Percentiles rank a stretch among this genome's conserved stretches.
Evolutionary conservation across 352 stramenopile species (phyloP).

Genomic region (Globisporangium ultimum): DNA sequence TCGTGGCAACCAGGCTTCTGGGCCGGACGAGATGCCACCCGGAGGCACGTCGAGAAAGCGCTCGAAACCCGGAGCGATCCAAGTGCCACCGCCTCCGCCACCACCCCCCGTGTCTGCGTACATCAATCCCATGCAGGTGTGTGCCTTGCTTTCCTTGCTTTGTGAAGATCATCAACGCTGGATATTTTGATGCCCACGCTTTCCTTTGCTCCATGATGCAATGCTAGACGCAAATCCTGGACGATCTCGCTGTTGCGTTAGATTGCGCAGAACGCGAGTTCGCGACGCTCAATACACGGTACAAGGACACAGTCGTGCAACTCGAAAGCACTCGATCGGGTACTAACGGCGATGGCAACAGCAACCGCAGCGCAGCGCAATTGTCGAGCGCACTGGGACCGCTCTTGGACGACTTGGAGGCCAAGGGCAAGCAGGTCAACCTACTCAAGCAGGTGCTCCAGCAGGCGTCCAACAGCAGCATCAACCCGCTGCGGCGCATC

Average conservation of each 20-base stretch:
- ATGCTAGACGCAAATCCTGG: slow-evolving; percentile 51
- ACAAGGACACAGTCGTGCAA: slow-evolving; percentile 35
- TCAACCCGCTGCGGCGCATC: slow-evolving; percentile 46
- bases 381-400: slow-evolving; percentile 39
- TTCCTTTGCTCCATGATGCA: background rate
- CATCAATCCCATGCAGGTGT: slow-evolving; percentile 54
- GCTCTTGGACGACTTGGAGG: slow-evolving; percentile 57
- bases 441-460: slow-evolving; percentile 63
- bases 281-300: slow-evolving; percentile 33
- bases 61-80: slow-evolving; percentile 36
- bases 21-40: background rate
- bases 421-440: slow-evolving; percentile 65
- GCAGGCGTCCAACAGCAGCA: slow-evolving; percentile 49
- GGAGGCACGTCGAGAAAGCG: background rate
- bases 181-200: background rate
- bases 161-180: background rate
- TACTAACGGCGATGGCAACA: slow-evolving; percentile 8
- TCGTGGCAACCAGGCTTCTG: background rate
- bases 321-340: slow-evolving; percentile 25
- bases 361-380: slow-evolving; percentile 19
- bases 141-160: background rate
- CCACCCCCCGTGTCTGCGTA: slow-evolving; percentile 24
- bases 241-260: slow-evolving; percentile 41
- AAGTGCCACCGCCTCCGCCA: slow-evolving; percentile 23
- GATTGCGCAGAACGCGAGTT: slow-evolving; percentile 45